Percentiles rank a stretch among this genome's conserved stretches.
Evolutionary conservation across 306 rosid genomes (phyloP).

Genomic region (Trichosanthes cucumerina): DNA sequence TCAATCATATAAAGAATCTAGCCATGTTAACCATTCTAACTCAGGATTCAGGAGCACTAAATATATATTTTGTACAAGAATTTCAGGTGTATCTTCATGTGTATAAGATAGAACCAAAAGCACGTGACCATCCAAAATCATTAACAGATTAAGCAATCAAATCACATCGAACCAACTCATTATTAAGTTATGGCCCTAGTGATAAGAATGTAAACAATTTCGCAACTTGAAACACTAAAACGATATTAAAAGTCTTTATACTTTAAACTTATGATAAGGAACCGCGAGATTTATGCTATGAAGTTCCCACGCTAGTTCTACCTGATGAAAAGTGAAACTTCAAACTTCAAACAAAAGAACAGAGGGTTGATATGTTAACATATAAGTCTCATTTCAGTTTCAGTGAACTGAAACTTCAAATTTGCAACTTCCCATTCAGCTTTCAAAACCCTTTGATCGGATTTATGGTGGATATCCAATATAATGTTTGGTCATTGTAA

Average conservation of each 20-base stretch:
- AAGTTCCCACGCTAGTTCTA: not conserved
- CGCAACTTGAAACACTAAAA: not conserved
- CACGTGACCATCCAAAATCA: not conserved
- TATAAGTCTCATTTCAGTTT: not conserved
- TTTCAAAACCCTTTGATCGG: not conserved
- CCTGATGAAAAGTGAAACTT: conserved; percentile 4
- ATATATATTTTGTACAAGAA: not conserved
- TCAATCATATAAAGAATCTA: not conserved
- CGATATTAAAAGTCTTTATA: not conserved
- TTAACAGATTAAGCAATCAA: not conserved
- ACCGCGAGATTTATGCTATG: not conserved
- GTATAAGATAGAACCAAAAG: not conserved
- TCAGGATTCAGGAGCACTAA: not conserved
- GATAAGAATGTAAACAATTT: not conserved
- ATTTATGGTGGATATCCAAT: not conserved
- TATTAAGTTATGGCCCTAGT: not conserved
- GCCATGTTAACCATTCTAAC: not conserved
- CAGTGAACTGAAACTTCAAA: not conserved
- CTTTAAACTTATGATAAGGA: not conserved
- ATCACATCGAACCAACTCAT: not conserved
- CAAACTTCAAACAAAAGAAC: not conserved
- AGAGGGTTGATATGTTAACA: not conserved
- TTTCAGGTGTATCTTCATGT: not conserved
- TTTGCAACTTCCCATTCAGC: not conserved
- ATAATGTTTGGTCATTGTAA: not conserved